Percentiles rank a stretch among this genome's conserved stretches.
phyloP scores from a whole-genome alignment of 2,329 filamentous ascomycete species.

The Cordyceps tenuipes region DNA sequence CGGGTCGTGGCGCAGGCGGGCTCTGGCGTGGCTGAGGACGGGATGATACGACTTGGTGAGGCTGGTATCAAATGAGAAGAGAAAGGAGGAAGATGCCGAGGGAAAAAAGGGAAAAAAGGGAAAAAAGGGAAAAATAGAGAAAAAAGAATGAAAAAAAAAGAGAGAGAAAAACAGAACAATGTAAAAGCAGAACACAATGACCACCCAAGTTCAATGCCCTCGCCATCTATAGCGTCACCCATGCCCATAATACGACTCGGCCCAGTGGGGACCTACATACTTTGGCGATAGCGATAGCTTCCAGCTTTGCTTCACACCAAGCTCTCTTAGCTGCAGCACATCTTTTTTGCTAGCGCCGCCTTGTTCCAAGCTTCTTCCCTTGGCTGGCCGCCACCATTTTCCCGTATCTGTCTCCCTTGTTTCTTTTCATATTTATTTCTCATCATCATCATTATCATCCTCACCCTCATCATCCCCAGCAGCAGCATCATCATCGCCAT shows the following conservation, averaged over 20 bases:
- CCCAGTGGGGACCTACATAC: constrained; percentile 2
- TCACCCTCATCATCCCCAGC: too few relatives aligned
- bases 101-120: not conserved
- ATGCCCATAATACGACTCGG: not conserved
- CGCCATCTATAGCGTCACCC: not conserved
- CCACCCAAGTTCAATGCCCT: not conserved
- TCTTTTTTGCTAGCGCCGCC: not conserved
- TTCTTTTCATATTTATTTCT: not conserved
- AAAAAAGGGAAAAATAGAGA: too few relatives aligned
- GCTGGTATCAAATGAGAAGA: too few relatives aligned
- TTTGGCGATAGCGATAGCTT: constrained; percentile 4
- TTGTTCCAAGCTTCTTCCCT: not conserved
- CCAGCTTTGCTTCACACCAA: not conserved
- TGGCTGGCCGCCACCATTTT: not conserved
- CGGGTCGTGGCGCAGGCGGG: not conserved
- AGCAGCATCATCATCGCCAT: not conserved
- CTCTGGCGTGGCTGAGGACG: not conserved
- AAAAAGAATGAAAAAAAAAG: too few relatives aligned
- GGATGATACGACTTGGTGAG: too few relatives aligned
- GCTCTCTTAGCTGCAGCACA: not conserved
- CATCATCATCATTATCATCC: not conserved
- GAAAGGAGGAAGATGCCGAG: too few relatives aligned
- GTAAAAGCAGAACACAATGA: not conserved
- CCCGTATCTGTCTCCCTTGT: not conserved
- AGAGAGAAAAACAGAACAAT: not conserved